Conservation (phyloP, 441 rosid genomes). For the Pelargonium cotyledonis region DNA sequence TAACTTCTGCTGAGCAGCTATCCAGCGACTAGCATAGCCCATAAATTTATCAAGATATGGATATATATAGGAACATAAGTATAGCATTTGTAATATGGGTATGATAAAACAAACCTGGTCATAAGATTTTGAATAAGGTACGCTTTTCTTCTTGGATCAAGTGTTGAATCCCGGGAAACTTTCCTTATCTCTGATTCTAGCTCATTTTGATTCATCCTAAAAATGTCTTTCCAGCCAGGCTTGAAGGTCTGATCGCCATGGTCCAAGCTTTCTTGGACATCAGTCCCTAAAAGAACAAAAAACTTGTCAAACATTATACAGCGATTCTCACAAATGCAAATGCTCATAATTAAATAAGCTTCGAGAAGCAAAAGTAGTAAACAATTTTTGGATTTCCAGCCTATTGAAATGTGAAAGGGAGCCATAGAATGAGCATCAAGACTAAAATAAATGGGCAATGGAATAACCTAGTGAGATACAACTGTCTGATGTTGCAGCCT, state of each 20-base stretch:
- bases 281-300: conserved; percentile 29
- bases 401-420: too few relatives aligned
- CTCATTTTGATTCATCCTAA: conserved; percentile 93
- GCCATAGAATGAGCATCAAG: too few relatives aligned
- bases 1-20: conserved; percentile 66
- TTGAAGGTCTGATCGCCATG: conserved; percentile 69
- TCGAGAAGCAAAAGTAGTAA: too few relatives aligned
- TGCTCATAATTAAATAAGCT: too few relatives aligned
- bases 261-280: conserved; percentile 54
- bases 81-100: too few relatives aligned
- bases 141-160: conserved; percentile 76
- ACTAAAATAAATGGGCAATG: neutral
- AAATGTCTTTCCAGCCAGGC: conserved; percentile 99
- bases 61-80: too few relatives aligned
- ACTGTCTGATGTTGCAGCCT: conserved; percentile 38
- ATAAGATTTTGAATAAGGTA: conserved; percentile 72
- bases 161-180: conserved; percentile 69
- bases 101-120: conserved; percentile 47
- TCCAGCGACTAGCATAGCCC: conserved; percentile 68
- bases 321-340: too few relatives aligned
- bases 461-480: conserved; percentile 42
- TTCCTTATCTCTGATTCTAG: conserved; percentile 75
- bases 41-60: neutral
- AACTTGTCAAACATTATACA: too few relatives aligned
- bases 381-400: too few relatives aligned